Conservation (phyloP, 352 stramenopile genomes). For the Globisporangium ultimum region DNA sequence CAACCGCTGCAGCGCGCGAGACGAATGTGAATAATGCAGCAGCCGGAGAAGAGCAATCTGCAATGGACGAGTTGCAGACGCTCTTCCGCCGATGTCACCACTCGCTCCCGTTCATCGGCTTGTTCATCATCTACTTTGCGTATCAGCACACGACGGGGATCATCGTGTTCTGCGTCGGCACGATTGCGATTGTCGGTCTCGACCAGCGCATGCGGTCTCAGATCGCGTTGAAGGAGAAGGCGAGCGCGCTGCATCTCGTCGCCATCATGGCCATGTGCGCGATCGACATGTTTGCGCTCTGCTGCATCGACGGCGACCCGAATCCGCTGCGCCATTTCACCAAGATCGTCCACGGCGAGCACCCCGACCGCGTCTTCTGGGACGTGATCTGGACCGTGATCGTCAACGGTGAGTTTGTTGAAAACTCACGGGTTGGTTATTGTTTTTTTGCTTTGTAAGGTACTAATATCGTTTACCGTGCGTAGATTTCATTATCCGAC, state of each 20-base stretch:
- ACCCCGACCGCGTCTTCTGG: constrained; percentile 39
- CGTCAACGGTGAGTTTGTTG: constrained; percentile 52
- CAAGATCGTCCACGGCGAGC: constrained; percentile 28
- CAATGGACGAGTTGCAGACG: constrained; percentile 56
- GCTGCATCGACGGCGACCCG: constrained; percentile 51
- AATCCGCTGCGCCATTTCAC: constrained; percentile 59
- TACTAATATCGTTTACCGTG: background rate
- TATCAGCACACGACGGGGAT: constrained; percentile 77
- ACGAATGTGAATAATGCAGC: constrained; percentile 14
- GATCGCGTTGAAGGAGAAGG: constrained; percentile 74
- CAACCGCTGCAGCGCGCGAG: background rate
- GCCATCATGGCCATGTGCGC: constrained; percentile 52
- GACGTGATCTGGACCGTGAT: constrained; percentile 73
- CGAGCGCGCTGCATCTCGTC: constrained; percentile 44
- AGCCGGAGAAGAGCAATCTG: constrained; percentile 36
- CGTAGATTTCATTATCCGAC: constrained; percentile 68
- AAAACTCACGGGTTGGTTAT: background rate
- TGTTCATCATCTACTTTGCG: constrained; percentile 77
- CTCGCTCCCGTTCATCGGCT: constrained; percentile 63
- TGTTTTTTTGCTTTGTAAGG: background rate
- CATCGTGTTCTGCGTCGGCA: constrained; percentile 60
- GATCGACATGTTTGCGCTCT: constrained; percentile 59
- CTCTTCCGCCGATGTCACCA: constrained; percentile 70
- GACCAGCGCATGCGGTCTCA: constrained; percentile 64
- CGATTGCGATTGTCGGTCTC: constrained; percentile 63